Conservation (phyloP, 257 asterid genomes). For the Plantago ovata region DNA sequence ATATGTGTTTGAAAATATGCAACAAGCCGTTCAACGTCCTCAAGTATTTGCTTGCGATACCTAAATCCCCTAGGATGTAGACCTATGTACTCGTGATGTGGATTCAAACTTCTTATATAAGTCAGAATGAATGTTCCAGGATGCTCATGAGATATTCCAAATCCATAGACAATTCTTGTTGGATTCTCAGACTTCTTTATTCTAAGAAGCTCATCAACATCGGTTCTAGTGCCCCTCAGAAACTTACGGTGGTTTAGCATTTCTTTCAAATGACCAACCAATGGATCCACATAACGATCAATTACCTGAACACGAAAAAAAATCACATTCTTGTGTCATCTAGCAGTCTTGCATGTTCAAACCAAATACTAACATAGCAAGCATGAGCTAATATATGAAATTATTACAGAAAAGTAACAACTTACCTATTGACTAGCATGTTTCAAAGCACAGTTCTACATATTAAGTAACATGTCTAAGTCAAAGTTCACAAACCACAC, state of each 20-base stretch:
- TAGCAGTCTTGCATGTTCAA: not conserved
- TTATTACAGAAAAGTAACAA: not conserved
- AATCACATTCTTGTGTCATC: not conserved
- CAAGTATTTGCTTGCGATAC: constrained; percentile 84
- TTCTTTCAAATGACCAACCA: constrained; percentile 73
- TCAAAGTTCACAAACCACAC: not conserved
- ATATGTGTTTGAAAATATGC: constrained; percentile 88
- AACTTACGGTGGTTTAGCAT: constrained; percentile 96
- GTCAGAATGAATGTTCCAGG: constrained; percentile 97
- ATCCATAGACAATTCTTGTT: constrained; percentile 81
- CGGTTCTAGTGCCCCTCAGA: constrained; percentile 70
- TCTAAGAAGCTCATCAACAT: constrained; percentile 78
- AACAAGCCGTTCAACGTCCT: constrained; percentile 80
- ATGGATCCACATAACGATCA: constrained; percentile 98
- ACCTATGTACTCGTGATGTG: constrained; percentile 93
- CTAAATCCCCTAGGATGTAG: constrained; percentile 89
- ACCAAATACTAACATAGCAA: not conserved
- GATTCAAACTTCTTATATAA: constrained; percentile 82
- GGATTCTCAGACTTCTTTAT: constrained; percentile 82
- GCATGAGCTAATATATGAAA: not conserved
- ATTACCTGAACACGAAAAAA: constrained; percentile 55
- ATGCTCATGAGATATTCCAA: constrained; percentile 93
- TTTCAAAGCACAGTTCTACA: not conserved
- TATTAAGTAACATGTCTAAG: not conserved
- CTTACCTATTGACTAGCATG: not conserved